phyloP scores from a whole-genome alignment of 495 filamentous ascomycete species.

The Emericellopsis terricola region DNA sequence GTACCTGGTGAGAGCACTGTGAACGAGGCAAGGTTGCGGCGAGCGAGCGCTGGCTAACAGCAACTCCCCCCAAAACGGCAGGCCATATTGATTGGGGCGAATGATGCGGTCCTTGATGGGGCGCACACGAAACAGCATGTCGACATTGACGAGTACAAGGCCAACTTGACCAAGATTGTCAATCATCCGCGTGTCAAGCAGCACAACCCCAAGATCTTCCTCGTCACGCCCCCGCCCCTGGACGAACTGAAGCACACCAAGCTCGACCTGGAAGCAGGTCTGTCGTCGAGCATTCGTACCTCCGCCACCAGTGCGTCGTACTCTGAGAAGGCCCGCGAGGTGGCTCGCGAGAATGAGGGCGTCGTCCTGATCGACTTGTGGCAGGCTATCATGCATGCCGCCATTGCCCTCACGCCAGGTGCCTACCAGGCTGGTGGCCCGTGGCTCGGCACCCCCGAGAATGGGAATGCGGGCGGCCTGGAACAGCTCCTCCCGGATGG shows the following conservation, averaged over 20 bases:
- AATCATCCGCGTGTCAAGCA: conserved; percentile 45
- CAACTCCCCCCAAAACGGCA: conserved; percentile 10
- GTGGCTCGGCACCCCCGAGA: conserved; percentile 20
- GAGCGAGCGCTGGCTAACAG: background rate
- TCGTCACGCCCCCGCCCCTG: conserved; percentile 65
- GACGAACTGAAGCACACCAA: conserved; percentile 50
- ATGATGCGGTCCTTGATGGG: conserved; percentile 53
- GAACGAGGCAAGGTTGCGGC: background rate
- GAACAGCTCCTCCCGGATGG: conserved; percentile 32
- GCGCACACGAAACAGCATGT: conserved; percentile 47
- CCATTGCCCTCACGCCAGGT: conserved; percentile 21
- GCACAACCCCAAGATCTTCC: conserved; percentile 54
- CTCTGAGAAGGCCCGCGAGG: conserved; percentile 46
- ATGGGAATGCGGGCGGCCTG: conserved; percentile 23
- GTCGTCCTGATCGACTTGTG: conserved; percentile 61
- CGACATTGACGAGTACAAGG: conserved; percentile 50
- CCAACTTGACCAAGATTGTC: conserved; percentile 51
- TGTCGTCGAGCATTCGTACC: conserved; percentile 34
- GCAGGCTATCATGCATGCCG: conserved; percentile 46
- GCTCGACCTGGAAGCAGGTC: conserved; percentile 31
- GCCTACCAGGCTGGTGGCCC: conserved; percentile 17
- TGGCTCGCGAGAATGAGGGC: conserved; percentile 38
- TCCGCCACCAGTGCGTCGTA: conserved; percentile 49
- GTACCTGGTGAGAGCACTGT: conserved; percentile 42
- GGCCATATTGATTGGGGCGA: conserved; percentile 74